phyloP scores from a whole-genome alignment of 345 rosid species.

The Salix caprea region DNA sequence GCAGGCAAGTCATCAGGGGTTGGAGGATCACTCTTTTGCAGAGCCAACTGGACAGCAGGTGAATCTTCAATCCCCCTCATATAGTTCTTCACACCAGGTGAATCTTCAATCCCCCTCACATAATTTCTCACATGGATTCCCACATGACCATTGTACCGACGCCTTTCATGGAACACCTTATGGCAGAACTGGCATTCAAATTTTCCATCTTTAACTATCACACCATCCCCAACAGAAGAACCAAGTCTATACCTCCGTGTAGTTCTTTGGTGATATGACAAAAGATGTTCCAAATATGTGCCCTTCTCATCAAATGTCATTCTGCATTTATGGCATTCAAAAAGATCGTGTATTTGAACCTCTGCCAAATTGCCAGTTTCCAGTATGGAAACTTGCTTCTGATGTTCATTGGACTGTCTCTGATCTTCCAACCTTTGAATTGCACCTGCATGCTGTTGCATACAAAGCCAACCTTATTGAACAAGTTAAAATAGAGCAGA shows the following conservation, averaged over 20 bases:
- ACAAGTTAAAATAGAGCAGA: constrained; percentile 11
- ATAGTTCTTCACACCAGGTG: constrained; percentile 58
- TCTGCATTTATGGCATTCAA: constrained; percentile 68
- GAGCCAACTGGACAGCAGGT: constrained; percentile 12
- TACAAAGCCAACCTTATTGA: constrained; percentile 3
- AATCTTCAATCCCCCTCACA: constrained; percentile 56
- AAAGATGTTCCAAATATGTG: constrained; percentile 60
- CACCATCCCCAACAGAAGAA: constrained; percentile 74
- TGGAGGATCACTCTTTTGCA: constrained; percentile 33
- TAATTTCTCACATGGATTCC: constrained; percentile 71
- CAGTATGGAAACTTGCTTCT: constrained; percentile 30
- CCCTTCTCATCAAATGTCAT: constrained; percentile 61
- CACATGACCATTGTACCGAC: constrained; percentile 63
- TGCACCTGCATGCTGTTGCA: constrained; percentile 35
- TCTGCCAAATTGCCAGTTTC: constrained; percentile 52
- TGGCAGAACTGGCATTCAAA: constrained; percentile 82
- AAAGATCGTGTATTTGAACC: constrained; percentile 53
- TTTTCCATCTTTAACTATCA: constrained; percentile 66
- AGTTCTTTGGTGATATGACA: constrained; percentile 61
- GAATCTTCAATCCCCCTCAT: constrained; percentile 58
- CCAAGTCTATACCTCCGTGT: constrained; percentile 62
- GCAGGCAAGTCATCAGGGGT: constrained; percentile 35
- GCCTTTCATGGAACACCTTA: constrained; percentile 68
- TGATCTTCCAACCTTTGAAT: constrained; percentile 30
- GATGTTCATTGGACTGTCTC: constrained; percentile 21